phyloP scores from a whole-genome alignment of 148 eudicot species.

The Heliamphora exappendiculata region DNA sequence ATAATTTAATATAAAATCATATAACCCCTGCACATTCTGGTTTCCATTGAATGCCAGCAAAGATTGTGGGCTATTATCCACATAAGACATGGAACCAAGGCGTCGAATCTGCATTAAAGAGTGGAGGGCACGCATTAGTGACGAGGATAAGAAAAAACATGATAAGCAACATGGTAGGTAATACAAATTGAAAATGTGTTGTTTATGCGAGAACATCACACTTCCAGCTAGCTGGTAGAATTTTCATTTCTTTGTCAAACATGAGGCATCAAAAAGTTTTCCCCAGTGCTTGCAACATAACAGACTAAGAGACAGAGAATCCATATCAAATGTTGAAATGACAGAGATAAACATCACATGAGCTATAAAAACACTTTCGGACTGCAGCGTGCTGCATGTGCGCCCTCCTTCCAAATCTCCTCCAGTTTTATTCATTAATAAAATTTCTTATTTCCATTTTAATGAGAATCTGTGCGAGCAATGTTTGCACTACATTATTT shows the following conservation, averaged over 20 bases:
- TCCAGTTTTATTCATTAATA: too few relatives aligned
- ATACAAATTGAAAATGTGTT: background rate
- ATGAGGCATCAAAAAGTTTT: background rate
- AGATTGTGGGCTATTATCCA: slow-evolving; percentile 78
- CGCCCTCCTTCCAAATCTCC: too few relatives aligned
- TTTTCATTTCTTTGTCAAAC: background rate
- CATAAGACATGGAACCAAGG: slow-evolving; percentile 38
- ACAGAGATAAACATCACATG: background rate
- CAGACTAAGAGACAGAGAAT: background rate
- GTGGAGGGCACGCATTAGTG: background rate
- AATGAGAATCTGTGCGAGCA: too few relatives aligned
- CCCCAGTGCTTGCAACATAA: background rate
- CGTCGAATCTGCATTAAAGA: slow-evolving; percentile 58
- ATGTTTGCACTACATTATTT: too few relatives aligned
- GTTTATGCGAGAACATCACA: background rate
- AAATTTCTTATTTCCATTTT: too few relatives aligned
- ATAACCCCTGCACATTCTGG: slow-evolving; percentile 71
- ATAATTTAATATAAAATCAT: slow-evolving; percentile 72
- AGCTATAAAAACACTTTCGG: background rate
- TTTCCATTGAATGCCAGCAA: slow-evolving; percentile 63
- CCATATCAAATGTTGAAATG: background rate
- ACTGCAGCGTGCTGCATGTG: too few relatives aligned
- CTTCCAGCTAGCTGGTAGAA: background rate
- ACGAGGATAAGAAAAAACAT: background rate
- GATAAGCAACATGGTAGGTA: background rate